Evolutionary conservation across 73 alveolate species (phyloP).

Genomic region (Uronychia binucleata): DNA sequence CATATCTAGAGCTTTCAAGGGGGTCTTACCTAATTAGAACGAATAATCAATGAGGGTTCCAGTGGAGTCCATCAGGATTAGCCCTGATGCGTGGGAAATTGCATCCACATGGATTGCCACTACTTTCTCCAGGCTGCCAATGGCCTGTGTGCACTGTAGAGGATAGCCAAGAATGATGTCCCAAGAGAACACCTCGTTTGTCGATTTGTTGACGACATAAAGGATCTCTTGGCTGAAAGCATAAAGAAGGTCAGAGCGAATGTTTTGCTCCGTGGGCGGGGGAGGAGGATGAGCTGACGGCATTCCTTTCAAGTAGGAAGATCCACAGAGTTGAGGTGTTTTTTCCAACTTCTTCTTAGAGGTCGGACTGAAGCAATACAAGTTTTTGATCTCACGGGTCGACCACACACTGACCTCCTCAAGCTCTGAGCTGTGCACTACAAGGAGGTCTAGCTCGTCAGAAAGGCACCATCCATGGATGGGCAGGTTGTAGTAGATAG

Average conservation of each 20-base stretch:
- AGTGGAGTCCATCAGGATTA: neutral
- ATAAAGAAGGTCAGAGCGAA: neutral
- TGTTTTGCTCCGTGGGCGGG: neutral
- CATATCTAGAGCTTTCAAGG: no score
- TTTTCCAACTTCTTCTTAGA: neutral
- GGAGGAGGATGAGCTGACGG: no score
- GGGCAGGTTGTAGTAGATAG: slow-evolving; percentile 32
- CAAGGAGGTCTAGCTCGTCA: neutral
- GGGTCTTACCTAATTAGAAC: no score
- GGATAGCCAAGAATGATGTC: neutral
- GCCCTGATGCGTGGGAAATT: neutral
- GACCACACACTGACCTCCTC: neutral
- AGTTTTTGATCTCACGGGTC: neutral
- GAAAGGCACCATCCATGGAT: slow-evolving; percentile 1
- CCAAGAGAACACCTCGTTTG: neutral
- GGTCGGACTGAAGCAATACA: neutral
- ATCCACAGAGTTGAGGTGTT: neutral
- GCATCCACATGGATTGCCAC: neutral
- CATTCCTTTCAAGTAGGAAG: neutral
- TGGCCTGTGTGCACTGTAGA: neutral
- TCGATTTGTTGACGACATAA: neutral
- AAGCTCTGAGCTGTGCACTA: neutral
- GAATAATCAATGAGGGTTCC: neutral
- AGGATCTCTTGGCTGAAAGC: neutral
- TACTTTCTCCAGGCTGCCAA: neutral